Evolutionary conservation across 2,329 filamentous ascomycete genomes (phyloP), one percentile per base, ranked within the genome.

Genomic region (Sclerotinia glacialis): DNA sequence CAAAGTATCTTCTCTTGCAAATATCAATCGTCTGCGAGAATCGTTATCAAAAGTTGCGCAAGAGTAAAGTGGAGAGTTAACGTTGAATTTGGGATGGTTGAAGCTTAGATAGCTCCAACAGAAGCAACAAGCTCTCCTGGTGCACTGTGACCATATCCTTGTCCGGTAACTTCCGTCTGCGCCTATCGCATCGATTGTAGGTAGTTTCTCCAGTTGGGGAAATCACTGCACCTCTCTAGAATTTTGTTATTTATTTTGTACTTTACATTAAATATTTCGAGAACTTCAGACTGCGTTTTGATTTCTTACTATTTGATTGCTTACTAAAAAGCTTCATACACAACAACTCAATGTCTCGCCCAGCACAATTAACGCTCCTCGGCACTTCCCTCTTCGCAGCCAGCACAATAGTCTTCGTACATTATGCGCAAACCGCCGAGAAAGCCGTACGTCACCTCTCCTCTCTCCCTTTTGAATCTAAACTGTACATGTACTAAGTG

Each of bases 361-460:
- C 92, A 67, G 93, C 95, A 23, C 96, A 97, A 76, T 78, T 95
- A 71, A 97, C 95, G 18, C 83, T 99, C 34, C 83, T 87, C 62
- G 86, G 85, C 54, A 97, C 93, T 0, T 89, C 91, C 44, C 80
- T 92, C 70, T 88, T 91, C 73, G 90, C 94, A 34, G 83, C 86
- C 63, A 83, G 85, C 70, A 96, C 93, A 58, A 87, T 99, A 69
- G 81, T 88, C 71, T 87, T 96, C 73, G 95, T 99, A 56, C 95
- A 99, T 78, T 93, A 90, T 79, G 87, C 93, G 73, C 95, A 99
- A 78, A 87, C 89, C 74, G 83, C 85, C 44, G 95, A 99, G 77
- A 89, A 91, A 83, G 85, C 86, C 71, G 94, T 97, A 82, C 68
- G 87, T 80, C 26, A 42, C 37, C 46, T 49, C 42, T 42, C n/a